These are phyloP conservation scores for Oenanthe sinensis DNA, from an alignment of 129 eudicot species.

Conservation along the genomic window DNA sequence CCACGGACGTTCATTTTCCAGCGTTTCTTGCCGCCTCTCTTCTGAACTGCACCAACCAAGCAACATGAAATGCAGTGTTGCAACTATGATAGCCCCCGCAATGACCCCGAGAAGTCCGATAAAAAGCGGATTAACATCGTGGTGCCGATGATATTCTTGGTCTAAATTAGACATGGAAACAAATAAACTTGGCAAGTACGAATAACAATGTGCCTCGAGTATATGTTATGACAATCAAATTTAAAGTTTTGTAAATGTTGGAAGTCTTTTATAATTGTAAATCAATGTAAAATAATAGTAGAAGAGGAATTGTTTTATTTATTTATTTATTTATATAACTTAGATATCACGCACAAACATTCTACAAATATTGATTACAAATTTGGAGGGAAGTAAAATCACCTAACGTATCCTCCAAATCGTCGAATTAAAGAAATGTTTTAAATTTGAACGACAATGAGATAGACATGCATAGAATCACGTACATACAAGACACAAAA, in stretches of 20 bases:
- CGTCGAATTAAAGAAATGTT: background rate
- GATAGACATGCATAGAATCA: background rate
- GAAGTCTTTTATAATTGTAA: constrained; percentile 8
- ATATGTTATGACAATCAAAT: background rate
- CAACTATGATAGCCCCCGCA: constrained; percentile 41
- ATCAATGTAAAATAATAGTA: background rate
- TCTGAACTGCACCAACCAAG: constrained; percentile 26
- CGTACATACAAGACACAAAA: background rate
- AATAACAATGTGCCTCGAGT: background rate
- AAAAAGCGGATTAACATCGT: constrained; percentile 32
- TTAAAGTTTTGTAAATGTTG: background rate
- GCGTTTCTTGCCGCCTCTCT: constrained; percentile 3
- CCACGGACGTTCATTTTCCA: background rate
- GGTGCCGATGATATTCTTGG: constrained; percentile 4
- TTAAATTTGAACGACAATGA: background rate
- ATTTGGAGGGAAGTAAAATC: constrained; percentile 3
- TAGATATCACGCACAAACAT: constrained; percentile 28
- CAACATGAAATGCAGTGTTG: constrained; percentile 39
- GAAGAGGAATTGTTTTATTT: background rate
- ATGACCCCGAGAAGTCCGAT: constrained; percentile 58
- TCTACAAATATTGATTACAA: constrained; percentile 11
- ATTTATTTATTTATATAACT: constrained; percentile 1
- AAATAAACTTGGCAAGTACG: background rate
- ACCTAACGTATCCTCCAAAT: background rate
- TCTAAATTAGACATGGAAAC: constrained; percentile 15